phyloP scores from a whole-genome alignment of 805 yeast species.

The Teunomyces kruisii region DNA sequence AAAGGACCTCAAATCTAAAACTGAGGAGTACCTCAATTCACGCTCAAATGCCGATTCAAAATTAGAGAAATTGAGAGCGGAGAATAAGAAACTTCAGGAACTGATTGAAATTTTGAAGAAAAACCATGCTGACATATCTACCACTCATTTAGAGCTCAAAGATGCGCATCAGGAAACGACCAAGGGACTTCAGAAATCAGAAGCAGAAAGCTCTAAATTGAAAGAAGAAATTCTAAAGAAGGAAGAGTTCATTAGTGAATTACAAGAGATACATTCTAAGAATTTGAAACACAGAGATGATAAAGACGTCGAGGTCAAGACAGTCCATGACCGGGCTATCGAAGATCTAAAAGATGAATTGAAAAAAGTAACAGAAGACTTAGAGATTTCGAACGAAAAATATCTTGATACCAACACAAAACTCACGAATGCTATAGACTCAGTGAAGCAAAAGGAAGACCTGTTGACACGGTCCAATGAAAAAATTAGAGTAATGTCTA shows the following conservation, averaged over 20 bases:
- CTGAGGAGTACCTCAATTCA: constrained; percentile 3
- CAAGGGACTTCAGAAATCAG: constrained; percentile 3
- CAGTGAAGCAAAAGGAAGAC: background rate
- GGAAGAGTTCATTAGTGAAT: background rate
- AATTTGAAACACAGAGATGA: background rate
- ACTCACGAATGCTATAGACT: background rate
- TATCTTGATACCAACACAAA: background rate
- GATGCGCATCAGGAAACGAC: background rate
- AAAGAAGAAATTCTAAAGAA: constrained; percentile 6
- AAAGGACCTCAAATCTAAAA: constrained; percentile 6
- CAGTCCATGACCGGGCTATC: background rate
- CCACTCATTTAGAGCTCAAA: constrained; percentile 3
- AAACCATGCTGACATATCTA: background rate
- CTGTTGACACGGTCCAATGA: background rate
- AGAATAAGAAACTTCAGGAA: constrained; percentile 4
- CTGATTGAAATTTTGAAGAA: background rate
- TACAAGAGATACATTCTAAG: background rate
- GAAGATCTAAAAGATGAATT: background rate
- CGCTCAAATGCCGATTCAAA: background rate
- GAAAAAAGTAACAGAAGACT: constrained; percentile 6
- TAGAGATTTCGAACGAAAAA: background rate
- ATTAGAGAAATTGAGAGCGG: background rate
- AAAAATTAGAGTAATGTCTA: background rate
- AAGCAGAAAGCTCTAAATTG: background rate
- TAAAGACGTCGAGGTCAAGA: background rate